A percentile compares a stretch with the other conserved stretches of the same genome.
phyloP scores from a whole-genome alignment of 1,284 basidiomycete species.

The Boletus sp. region DNA sequence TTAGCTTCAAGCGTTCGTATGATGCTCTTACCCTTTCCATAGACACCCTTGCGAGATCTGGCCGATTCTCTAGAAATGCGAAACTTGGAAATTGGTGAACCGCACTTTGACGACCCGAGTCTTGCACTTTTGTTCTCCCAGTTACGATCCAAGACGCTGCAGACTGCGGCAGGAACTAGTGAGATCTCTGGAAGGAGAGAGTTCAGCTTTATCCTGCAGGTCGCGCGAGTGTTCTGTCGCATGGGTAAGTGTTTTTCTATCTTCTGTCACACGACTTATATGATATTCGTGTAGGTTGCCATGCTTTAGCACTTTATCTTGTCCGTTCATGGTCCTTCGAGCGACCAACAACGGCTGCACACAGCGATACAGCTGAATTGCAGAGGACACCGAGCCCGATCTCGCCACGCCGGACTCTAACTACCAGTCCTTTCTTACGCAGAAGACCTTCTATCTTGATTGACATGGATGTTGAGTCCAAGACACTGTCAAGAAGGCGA shows the following conservation, averaged over 20 bases:
- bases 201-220: slow-evolving; percentile 92
- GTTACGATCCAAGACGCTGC: slow-evolving; percentile 82
- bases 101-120: slow-evolving; percentile 88
- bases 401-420: slow-evolving; percentile 45
- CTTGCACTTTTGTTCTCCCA: slow-evolving; percentile 89
- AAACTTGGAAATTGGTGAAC: slow-evolving; percentile 70
- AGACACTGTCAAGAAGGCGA: slow-evolving; percentile 53
- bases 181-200: slow-evolving; percentile 84
- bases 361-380: not conserved
- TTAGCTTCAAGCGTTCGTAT: not conserved
- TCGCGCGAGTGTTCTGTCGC: slow-evolving; percentile 83
- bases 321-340: slow-evolving; percentile 90
- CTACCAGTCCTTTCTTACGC: slow-evolving; percentile 50
- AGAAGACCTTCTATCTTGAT: slow-evolving; percentile 74
- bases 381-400: slow-evolving; percentile 39
- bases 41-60: slow-evolving; percentile 79
- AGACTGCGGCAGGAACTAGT: slow-evolving; percentile 86
- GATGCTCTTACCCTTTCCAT: slow-evolving; percentile 5
- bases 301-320: slow-evolving; percentile 81
- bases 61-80: slow-evolving; percentile 51
- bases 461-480: slow-evolving; percentile 77
- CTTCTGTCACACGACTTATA: not conserved
- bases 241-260: slow-evolving; percentile 66
- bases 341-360: slow-evolving; percentile 48
- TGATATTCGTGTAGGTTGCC: slow-evolving; percentile 66